Evolutionary conservation across 2,329 filamentous ascomycete species (phyloP).

Genomic region (Volutella citrinella): DNA sequence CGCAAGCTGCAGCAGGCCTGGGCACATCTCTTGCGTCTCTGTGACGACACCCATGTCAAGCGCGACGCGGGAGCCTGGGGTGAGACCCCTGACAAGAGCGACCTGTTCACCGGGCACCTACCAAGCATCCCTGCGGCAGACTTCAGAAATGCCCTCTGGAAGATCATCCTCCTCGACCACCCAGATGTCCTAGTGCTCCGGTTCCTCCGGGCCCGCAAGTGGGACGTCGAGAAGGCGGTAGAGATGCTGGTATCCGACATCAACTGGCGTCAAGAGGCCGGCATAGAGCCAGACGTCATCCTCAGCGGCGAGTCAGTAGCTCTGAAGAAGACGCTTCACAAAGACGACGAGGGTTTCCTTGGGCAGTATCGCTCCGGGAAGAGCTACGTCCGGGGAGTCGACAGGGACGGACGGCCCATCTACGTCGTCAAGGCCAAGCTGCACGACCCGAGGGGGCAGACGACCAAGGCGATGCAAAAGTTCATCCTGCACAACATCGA

Average conservation of each 20-base stretch:
- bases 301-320: constrained; percentile 31
- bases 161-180: constrained; percentile 25
- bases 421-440: constrained; percentile 31
- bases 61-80: constrained; percentile 4
- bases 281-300: constrained; percentile 31
- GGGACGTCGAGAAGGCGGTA: too few species aligned
- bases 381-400: constrained; percentile 34
- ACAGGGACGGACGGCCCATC: constrained; percentile 33
- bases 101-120: constrained; percentile 4
- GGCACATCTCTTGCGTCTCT: constrained; percentile 16
- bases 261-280: constrained; percentile 34
- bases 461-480: constrained; percentile 31
- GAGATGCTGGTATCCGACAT: constrained; percentile 38
- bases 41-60: too few species aligned
- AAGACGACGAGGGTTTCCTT: constrained; percentile 34
- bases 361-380: constrained; percentile 37
- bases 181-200: constrained; percentile 36
- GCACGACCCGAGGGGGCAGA: constrained; percentile 29
- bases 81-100: constrained; percentile 1
- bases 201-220: too few species aligned
- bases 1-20: constrained; percentile 15
- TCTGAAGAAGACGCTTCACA: constrained; percentile 16
- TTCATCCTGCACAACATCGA: constrained; percentile 41
- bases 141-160: constrained; percentile 14
- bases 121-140: constrained; percentile 11